Evolutionary conservation across 441 rosid genomes (phyloP).

Genomic region (Raphanus hybrid): DNA sequence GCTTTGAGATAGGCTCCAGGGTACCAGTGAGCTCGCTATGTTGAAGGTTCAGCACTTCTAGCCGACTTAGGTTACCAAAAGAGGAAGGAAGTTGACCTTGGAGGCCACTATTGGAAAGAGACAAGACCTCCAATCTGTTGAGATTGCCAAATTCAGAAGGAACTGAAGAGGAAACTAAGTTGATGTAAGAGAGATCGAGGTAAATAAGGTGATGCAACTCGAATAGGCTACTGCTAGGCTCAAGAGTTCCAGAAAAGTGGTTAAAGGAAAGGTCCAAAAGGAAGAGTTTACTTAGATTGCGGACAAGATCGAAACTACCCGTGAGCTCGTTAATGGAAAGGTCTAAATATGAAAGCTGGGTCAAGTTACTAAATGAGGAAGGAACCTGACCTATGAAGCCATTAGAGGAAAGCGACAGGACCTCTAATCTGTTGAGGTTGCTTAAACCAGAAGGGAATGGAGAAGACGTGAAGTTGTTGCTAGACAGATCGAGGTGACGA

Average conservation of each 20-base stretch:
- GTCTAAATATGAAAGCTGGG: not conserved
- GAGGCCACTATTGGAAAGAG: conserved; percentile 23
- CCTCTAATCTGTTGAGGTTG: conserved; percentile 22
- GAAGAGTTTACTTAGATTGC: not conserved
- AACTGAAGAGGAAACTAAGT: conserved; percentile 13
- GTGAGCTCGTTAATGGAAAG: conserved; percentile 1
- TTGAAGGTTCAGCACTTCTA: not conserved
- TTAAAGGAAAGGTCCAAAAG: conserved; percentile 1
- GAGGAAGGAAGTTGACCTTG: conserved; percentile 1
- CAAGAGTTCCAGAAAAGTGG: not conserved
- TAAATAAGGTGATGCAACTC: not conserved
- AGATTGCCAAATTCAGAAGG: not conserved
- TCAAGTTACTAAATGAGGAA: conserved; percentile 22
- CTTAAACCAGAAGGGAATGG: not conserved
- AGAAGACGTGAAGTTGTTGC: conserved; percentile 6
- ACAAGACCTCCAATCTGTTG: conserved; percentile 16
- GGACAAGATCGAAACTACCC: not conserved
- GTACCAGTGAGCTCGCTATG: not conserved
- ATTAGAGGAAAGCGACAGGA: conserved; percentile 13
- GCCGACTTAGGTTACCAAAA: not conserved
- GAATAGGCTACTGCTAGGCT: conserved; percentile 19
- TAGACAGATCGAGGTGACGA: conserved; percentile 1
- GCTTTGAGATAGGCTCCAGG: not conserved
- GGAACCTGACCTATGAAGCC: conserved; percentile 21
- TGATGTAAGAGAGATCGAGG: conserved; percentile 16